phyloP scores from a whole-genome alignment of 2,329 filamentous ascomycete species.

The Neofusicoccum kwambonambiense region DNA sequence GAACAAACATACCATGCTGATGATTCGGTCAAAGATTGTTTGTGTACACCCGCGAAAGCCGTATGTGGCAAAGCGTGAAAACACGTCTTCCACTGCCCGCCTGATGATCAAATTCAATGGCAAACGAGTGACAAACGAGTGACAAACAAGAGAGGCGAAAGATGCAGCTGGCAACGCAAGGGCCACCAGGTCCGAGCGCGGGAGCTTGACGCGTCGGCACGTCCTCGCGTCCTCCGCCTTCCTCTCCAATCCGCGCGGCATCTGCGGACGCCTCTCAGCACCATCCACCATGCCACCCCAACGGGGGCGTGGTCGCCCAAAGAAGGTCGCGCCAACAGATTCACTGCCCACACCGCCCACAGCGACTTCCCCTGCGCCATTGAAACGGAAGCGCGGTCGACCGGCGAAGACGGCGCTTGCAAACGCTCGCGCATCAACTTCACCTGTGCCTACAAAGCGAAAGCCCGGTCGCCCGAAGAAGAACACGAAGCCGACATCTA shows the following conservation, averaged over 20 bases:
- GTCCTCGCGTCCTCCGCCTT: background rate
- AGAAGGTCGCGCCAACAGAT: background rate
- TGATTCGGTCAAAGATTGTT: too few relatives aligned
- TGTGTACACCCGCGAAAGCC: too few relatives aligned
- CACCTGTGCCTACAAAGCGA: background rate
- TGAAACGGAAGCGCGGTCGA: background rate
- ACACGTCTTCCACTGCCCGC: too few relatives aligned
- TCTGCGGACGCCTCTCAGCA: background rate
- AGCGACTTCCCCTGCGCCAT: background rate
- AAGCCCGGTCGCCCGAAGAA: background rate
- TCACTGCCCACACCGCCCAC: background rate
- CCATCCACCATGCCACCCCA: background rate
- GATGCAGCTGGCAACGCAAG: background rate
- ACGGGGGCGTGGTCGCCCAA: background rate
- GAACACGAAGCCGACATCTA: background rate
- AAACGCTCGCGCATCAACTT: background rate
- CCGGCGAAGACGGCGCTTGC: background rate
- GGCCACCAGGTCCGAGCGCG: background rate
- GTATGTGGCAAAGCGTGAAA: too few relatives aligned
- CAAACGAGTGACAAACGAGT: too few relatives aligned
- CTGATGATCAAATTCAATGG: too few relatives aligned
- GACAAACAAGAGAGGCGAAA: too few relatives aligned
- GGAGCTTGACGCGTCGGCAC: slow-evolving; percentile 3
- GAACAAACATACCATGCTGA: too few relatives aligned
- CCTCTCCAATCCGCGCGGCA: background rate